Evolutionary conservation across 352 stramenopile species (phyloP).

Genomic region (Phytopythium chamaehyphon): DNA sequence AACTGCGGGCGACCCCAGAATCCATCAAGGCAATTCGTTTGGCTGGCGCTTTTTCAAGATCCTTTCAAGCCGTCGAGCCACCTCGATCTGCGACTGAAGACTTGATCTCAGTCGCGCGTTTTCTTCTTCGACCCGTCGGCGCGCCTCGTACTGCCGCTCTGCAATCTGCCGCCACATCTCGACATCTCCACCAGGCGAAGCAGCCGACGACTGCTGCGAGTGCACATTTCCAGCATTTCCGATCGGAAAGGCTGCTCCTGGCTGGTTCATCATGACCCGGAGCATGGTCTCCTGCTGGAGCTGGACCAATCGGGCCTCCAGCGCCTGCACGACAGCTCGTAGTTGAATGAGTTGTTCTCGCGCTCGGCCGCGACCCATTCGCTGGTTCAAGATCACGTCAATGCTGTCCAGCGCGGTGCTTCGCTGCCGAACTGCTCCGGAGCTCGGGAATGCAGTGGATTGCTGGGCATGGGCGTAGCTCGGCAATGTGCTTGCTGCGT

Average conservation of each 20-base stretch:
- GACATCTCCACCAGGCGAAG: not conserved
- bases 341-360: slow-evolving; percentile 23
- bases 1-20: too few species aligned
- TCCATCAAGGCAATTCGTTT: slow-evolving; percentile 1
- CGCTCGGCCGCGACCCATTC: slow-evolving; percentile 12
- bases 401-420: slow-evolving; percentile 2
- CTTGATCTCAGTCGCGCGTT: slow-evolving; percentile 4
- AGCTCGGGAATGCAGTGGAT: not conserved
- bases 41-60: slow-evolving; percentile 6
- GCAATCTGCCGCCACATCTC: slow-evolving; percentile 4
- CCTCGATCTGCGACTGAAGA: slow-evolving; percentile 8
- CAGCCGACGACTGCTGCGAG: too few species aligned
- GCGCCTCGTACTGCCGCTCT: slow-evolving; percentile 7
- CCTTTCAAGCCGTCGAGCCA: slow-evolving; percentile 3
- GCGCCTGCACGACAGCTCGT: slow-evolving; percentile 10
- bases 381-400: slow-evolving; percentile 3
- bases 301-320: slow-evolving; percentile 12
- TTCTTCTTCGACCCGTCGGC: slow-evolving; percentile 4
- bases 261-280: not conserved
- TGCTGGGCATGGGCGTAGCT: not conserved
- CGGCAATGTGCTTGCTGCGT: not conserved
- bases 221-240: not conserved
- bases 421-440: not conserved
- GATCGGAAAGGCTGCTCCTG: not conserved
- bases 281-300: not conserved